Conservation (phyloP, 805 yeast species). For the Lachancea thermotolerans region DNA sequence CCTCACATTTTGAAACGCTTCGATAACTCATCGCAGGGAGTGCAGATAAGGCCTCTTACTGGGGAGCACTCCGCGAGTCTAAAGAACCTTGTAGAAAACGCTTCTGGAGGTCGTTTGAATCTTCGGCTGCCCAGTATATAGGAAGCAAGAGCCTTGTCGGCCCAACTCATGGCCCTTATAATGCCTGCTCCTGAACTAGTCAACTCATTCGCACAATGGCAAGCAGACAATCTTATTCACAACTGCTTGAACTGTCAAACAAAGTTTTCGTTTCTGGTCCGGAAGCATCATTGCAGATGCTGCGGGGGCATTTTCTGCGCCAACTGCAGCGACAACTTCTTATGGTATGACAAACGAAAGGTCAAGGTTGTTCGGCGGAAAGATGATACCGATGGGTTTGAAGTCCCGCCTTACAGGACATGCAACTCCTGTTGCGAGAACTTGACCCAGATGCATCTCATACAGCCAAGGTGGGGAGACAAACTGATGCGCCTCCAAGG, state of each 20-base stretch:
- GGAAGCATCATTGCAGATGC: slow-evolving; percentile 63
- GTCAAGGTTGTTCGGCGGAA: slow-evolving; percentile 23
- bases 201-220: slow-evolving; percentile 28
- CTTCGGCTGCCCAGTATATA: no score
- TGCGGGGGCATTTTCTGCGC: slow-evolving; percentile 64
- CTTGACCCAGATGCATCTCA: slow-evolving; percentile 25
- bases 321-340: slow-evolving; percentile 24
- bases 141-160: no score
- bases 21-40: no score
- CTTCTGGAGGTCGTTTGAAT: no score
- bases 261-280: slow-evolving; percentile 42
- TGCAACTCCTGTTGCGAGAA: slow-evolving; percentile 53
- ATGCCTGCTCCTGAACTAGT: slow-evolving; percentile 12
- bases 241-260: slow-evolving; percentile 43
- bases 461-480: slow-evolving; percentile 18
- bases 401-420: slow-evolving; percentile 50
- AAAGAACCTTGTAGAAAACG: no score
- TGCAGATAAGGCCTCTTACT: no score
- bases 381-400: slow-evolving; percentile 15
- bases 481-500: background rate
- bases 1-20: no score
- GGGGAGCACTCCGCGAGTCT: no score
- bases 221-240: slow-evolving; percentile 23
- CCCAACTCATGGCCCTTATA: background rate
- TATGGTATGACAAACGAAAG: slow-evolving; percentile 22